Evolutionary conservation across 1,139 yeast genomes (phyloP).

Genomic region (Meyerozyma guilliermondii): DNA sequence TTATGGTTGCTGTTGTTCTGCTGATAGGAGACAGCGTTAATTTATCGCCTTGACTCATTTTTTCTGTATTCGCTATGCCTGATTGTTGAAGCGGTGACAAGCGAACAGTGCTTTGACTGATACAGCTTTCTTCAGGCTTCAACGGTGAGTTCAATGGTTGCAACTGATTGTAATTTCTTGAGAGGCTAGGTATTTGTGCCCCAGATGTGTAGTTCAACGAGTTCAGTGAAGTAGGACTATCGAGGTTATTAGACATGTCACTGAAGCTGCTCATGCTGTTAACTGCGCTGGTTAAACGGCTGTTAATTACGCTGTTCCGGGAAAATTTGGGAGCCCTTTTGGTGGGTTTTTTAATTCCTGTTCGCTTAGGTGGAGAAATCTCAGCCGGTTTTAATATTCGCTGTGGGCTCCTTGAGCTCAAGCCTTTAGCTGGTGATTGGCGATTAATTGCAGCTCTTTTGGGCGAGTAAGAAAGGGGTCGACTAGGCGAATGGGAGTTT

Average conservation of each 20-base stretch:
- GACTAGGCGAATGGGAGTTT: neutral
- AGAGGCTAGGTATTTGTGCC: conserved; percentile 1
- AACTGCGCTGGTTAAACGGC: conserved; percentile 16
- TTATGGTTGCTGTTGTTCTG: neutral
- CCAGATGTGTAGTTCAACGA: conserved; percentile 3
- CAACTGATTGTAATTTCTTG: conserved; percentile 11
- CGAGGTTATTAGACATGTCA: conserved; percentile 7
- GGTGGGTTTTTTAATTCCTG: neutral
- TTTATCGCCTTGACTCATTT: conserved; percentile 6
- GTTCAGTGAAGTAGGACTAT: conserved; percentile 15
- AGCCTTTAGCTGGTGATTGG: neutral
- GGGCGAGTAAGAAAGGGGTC: neutral
- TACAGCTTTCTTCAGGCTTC: conserved; percentile 4
- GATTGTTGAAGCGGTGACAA: conserved; percentile 1
- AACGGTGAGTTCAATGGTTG: conserved; percentile 31
- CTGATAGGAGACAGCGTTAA: conserved; percentile 3
- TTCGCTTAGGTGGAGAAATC: neutral
- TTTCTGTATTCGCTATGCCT: conserved; percentile 3
- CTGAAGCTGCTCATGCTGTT: conserved; percentile 8
- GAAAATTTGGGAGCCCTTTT: neutral
- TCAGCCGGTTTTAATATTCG: neutral
- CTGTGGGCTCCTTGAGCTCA: neutral
- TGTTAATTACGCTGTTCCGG: conserved; percentile 1
- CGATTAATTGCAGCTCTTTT: neutral
- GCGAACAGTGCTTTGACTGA: conserved; percentile 2